Conservation (phyloP, 805 yeast genomes). For the Cyberlindnera maritima region DNA sequence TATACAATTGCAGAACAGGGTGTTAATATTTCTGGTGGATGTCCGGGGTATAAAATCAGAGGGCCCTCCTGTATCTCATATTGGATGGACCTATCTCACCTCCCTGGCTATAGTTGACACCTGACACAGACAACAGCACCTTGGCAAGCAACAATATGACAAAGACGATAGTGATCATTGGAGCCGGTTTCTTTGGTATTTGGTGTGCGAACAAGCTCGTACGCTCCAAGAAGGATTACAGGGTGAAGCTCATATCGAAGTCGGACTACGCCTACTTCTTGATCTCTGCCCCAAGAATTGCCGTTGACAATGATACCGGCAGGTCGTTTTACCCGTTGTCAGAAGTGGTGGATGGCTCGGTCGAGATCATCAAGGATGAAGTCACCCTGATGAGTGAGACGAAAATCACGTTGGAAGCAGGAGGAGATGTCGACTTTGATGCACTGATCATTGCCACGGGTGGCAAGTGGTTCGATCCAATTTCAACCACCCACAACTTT, state of each 20-base stretch:
- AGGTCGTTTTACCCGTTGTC: constrained; percentile 20
- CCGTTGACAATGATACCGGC: constrained; percentile 19
- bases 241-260: constrained; percentile 19
- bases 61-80: too few relatives aligned
- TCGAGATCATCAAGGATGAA: constrained; percentile 25
- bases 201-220: constrained; percentile 22
- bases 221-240: constrained; percentile 2
- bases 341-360: constrained; percentile 18
- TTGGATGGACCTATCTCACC: too few relatives aligned
- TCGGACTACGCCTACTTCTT: constrained; percentile 20
- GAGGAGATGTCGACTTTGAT: constrained; percentile 22
- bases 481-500: constrained; percentile 17
- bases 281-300: constrained; percentile 18
- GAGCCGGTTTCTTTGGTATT: constrained; percentile 28
- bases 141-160: too few relatives aligned
- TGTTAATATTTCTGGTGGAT: too few relatives aligned
- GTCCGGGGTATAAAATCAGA: too few relatives aligned
- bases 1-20: too few relatives aligned
- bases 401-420: constrained; percentile 14
- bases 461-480: constrained; percentile 29
- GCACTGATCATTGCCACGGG: constrained; percentile 32
- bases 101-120: too few relatives aligned
- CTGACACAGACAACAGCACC: neutral
- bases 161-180: constrained; percentile 20
- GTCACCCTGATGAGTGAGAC: constrained; percentile 20